Base-by-base conservation (phyloP, 345 rosid species). In the Carallia pectinifolia region DNA sequence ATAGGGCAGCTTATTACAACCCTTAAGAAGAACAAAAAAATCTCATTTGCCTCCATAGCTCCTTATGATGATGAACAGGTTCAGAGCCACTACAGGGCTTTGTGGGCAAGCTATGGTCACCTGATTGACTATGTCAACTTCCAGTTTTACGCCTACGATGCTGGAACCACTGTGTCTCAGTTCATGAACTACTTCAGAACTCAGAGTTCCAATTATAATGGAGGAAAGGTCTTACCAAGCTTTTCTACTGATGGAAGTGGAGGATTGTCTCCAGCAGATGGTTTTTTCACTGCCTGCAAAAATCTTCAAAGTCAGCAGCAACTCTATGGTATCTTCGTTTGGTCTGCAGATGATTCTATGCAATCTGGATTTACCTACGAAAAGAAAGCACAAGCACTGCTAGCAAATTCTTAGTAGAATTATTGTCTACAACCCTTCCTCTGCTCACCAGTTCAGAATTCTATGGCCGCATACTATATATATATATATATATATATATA, bases 321-420 rank as follows among this genome's bases (percentile, higher is more conserved):
- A 56, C 76, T 82, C 2, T 70, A 78, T 23, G 85, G 81, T 33
- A 80, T 84, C 62, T 82, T 82, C 48, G 52, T 73, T 38, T 82
- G 84, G 84, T 82, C 64, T 23, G 88, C 85, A 18, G 84, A 84
- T 68, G 81, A 84, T 29, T 80, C 85, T 5, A 65, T 53, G 55
- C 15, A 58, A 16, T 64, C 59, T 23, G 68, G 59, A 27, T 81
- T 77, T 44, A 65, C 38, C 37, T 72, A 77, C 5, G 85, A 84
- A 72, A 81, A 72, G 62, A 66, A 70, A 63, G 77, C 85, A 1
- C 85, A 77, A 58, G 73, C 69, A 40, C 65, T 77, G 29, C 75
- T 79, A 40, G 76, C 80, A 15, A 67, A 23, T 48, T 50, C 75
- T 5, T 76, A 80, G 66, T 72, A 80, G 64, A 56, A 31, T 33